These are phyloP conservation scores for Colletotrichum cuscutae DNA, from an alignment of 2,329 filamentous ascomycete species.

Conservation along the genomic window DNA sequence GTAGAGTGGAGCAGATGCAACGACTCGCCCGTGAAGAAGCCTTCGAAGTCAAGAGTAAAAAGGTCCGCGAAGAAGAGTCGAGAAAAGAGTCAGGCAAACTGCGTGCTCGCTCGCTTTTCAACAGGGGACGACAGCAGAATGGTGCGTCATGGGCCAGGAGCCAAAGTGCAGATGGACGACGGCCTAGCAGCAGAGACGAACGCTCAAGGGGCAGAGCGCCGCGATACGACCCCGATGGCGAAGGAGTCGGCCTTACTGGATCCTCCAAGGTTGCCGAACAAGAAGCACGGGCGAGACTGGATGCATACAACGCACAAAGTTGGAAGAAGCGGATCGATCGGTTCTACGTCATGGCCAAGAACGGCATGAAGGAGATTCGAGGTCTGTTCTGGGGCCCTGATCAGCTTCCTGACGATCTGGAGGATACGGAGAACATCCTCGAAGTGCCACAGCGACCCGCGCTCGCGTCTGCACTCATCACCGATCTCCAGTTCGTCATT, in stretches of 20 bases:
- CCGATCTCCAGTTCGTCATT: slow-evolving; percentile 84
- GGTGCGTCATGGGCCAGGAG: slow-evolving; percentile 58
- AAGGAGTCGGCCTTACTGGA: slow-evolving; percentile 74
- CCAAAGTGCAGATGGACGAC: slow-evolving; percentile 64
- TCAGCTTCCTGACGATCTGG: slow-evolving; percentile 81
- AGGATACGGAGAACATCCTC: slow-evolving; percentile 86
- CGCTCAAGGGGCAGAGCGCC: slow-evolving; percentile 57
- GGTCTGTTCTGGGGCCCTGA: slow-evolving; percentile 85
- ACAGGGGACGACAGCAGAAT: slow-evolving; percentile 43
- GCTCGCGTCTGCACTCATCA: slow-evolving; percentile 82
- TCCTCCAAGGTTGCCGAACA: slow-evolving; percentile 77
- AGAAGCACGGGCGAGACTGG: slow-evolving; percentile 79
- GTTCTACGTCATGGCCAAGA: slow-evolving; percentile 74
- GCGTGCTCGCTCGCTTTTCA: slow-evolving; percentile 65
- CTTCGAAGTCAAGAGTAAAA: slow-evolving; percentile 87
- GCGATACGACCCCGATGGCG: slow-evolving; percentile 84
- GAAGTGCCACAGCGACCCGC: slow-evolving; percentile 87
- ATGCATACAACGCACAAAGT: slow-evolving; percentile 85
- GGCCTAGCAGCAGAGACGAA: slow-evolving; percentile 43
- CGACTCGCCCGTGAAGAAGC: slow-evolving; percentile 90
- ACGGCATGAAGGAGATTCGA: slow-evolving; percentile 82
- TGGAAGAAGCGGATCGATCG: slow-evolving; percentile 94
- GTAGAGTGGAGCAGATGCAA: slow-evolving; percentile 89
- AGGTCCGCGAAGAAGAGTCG: slow-evolving; percentile 77
- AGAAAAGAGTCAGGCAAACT: slow-evolving; percentile 62